A percentile compares a stretch with the other conserved stretches of the same genome.
These are phyloP conservation scores for Scheffersomyces illinoinensis DNA, from an alignment of 1,139 yeast species.

Conservation along the genomic window DNA sequence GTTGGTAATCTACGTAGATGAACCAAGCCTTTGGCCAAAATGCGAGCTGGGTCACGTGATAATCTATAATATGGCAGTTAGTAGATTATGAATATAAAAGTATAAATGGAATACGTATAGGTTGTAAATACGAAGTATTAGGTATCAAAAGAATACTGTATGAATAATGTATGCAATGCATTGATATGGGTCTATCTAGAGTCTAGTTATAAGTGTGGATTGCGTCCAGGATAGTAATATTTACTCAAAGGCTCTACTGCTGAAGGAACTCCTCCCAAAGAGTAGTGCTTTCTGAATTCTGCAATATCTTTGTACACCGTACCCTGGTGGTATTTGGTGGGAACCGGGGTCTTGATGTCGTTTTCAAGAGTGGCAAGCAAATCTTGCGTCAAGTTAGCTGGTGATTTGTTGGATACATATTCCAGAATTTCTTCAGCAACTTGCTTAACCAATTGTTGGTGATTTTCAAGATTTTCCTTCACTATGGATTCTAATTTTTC, in stretches of 20 bases:
- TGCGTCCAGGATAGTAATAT: slow-evolving; percentile 31
- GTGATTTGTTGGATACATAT: slow-evolving; percentile 1
- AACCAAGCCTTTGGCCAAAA: neutral
- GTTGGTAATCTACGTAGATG: neutral
- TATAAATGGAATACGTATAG: too few species aligned
- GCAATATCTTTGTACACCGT: slow-evolving; percentile 17
- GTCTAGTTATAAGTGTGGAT: slow-evolving; percentile 25
- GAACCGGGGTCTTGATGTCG: slow-evolving; percentile 22
- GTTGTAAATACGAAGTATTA: too few species aligned
- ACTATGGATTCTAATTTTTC: slow-evolving; percentile 29
- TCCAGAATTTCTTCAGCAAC: slow-evolving; percentile 11
- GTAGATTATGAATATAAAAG: neutral
- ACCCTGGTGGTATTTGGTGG: slow-evolving; percentile 31
- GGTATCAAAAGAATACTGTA: neutral
- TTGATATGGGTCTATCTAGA: neutral
- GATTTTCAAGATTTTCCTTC: slow-evolving; percentile 18
- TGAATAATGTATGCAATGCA: neutral
- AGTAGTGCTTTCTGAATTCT: slow-evolving; percentile 25
- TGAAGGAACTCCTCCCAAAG: slow-evolving; percentile 29
- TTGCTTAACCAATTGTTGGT: slow-evolving; percentile 15
- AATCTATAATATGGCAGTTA: neutral
- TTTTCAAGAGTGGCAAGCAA: slow-evolving; percentile 9
- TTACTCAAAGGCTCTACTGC: slow-evolving; percentile 34
- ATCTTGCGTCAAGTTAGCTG: slow-evolving; percentile 3
- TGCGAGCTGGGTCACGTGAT: neutral